These are phyloP conservation scores for Xylaria arbuscula DNA, from an alignment of 2,329 filamentous ascomycete species.

Conservation along the genomic window DNA sequence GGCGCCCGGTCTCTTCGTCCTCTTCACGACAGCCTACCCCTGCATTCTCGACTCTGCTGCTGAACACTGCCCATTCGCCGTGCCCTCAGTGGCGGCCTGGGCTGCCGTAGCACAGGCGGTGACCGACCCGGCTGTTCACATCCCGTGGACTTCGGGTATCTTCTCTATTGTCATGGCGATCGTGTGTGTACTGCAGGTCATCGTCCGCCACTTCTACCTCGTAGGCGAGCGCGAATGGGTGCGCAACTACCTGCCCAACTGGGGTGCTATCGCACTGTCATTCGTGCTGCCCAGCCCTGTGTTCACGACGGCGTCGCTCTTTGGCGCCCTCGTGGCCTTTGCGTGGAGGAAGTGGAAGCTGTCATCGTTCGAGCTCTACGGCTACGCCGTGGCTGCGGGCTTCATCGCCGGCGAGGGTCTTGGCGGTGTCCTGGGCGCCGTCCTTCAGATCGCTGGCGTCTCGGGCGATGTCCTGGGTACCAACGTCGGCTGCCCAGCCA, in stretches of 20 bases:
- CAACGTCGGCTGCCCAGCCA: conserved; percentile 49
- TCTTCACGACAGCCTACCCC: conserved; percentile 75
- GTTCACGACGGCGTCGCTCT: conserved; percentile 68
- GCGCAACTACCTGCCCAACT: conserved; percentile 68
- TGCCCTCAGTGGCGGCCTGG: conserved; percentile 74
- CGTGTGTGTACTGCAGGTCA: conserved; percentile 62
- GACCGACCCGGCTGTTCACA: conserved; percentile 65
- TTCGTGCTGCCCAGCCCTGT: conserved; percentile 68
- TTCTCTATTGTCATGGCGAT: conserved; percentile 67
- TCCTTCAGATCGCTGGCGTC: conserved; percentile 50
- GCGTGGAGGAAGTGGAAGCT: conserved; percentile 66
- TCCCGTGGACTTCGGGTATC: conserved; percentile 66
- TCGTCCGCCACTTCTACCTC: conserved; percentile 66
- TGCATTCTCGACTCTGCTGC: conserved; percentile 67
- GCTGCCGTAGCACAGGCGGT: conserved; percentile 72
- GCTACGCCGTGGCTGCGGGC: conserved; percentile 69
- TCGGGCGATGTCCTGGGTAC: conserved; percentile 51
- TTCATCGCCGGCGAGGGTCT: conserved; percentile 73
- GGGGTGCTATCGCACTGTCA: conserved; percentile 69
- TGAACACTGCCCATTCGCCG: conserved; percentile 67
- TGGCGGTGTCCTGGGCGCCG: conserved; percentile 69
- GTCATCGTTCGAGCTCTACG: conserved; percentile 66
- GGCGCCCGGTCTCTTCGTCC: conserved; percentile 73
- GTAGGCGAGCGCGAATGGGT: conserved; percentile 65
- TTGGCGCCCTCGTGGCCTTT: conserved; percentile 64